Evolutionary conservation across 1,284 basidiomycete species (phyloP), one percentile per base, ranked within the genome.

Genomic region (Apiotrichum laibachii): DNA sequence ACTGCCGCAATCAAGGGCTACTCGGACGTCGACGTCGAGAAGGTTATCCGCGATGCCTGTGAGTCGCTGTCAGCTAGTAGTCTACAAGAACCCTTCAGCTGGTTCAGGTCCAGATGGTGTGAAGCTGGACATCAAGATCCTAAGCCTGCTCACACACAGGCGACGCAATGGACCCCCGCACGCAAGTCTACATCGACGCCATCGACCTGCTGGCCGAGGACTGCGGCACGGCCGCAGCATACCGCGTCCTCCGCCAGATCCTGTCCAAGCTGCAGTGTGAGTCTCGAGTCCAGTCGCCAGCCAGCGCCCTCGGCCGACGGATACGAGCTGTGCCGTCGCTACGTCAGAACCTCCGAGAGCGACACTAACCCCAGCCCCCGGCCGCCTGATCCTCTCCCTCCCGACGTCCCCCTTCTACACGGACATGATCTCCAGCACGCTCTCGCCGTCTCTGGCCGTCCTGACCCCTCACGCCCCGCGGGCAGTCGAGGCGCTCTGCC

Each of bases 401-500:
- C 80, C 83, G 37, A 73, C 83, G 1, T 84, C 84, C 5, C 70
- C 82, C 7, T 72, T 90, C 46, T 69, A 85, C 15, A 77, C 84
- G 7, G 72, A 85, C 44, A 72, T 93, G 57, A 78, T 81, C 18
- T 81, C 86, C 42, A 84, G 87, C 0, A 73, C 82, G 6, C 85
- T 91, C 72, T 87, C 87, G 0, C 73, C 87, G 0, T 81, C 86
- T 1, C 77, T 93, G 43, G 81, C 83, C 0, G 85, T 87, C 60
- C 66, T 90, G 10, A 84, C 81, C 47, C 83, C 86, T 0, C 86
- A 89, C 86, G 88, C 11, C 81, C 86, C 0, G 77, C 79, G 4
- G 81, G 92, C 51, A 76, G 92, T 42, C 71, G 71, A 11, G 83
- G 89, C 68, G 75, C 92, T 54, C 81, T 87, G 8, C 80, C 80